phyloP scores from a whole-genome alignment of 2,329 filamentous ascomycete genomes.

The Paecilomyces variotii region DNA sequence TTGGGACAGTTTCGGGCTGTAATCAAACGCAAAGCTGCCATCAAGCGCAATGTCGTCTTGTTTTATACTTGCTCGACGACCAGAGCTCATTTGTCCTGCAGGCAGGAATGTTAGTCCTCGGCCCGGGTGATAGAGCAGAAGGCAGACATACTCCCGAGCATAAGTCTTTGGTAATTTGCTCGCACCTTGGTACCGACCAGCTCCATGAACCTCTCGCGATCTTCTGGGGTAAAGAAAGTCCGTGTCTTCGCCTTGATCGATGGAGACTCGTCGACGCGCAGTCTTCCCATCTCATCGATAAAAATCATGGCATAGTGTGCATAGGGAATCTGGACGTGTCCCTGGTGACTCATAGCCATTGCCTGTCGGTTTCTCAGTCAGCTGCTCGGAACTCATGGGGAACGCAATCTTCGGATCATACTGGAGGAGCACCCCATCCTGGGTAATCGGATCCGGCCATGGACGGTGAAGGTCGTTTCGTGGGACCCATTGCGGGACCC shows the following conservation, averaged over 20 bases:
- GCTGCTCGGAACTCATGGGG: not conserved
- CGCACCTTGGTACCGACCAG: slow-evolving; percentile 20
- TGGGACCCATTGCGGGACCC: not conserved
- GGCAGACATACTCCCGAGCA: slow-evolving; percentile 6
- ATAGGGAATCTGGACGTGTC: slow-evolving; percentile 21
- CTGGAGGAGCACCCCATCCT: slow-evolving; percentile 4
- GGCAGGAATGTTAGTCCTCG: not conserved
- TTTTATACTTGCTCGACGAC: not conserved
- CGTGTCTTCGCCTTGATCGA: slow-evolving; percentile 23
- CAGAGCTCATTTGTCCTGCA: not conserved
- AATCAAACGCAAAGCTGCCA: not conserved
- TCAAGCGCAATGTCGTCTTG: not conserved
- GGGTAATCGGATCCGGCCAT: not conserved
- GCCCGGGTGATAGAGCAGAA: not conserved
- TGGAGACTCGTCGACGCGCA: slow-evolving; percentile 24
- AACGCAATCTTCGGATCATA: not conserved
- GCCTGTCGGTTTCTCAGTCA: slow-evolving; percentile 11
- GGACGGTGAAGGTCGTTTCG: not conserved
- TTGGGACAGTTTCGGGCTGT: not conserved
- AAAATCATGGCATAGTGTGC: slow-evolving; percentile 30
- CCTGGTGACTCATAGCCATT: slow-evolving; percentile 17
- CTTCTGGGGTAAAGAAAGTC: slow-evolving; percentile 25
- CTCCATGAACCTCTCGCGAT: slow-evolving; percentile 28
- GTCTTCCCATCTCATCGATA: slow-evolving; percentile 23
- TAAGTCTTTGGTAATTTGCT: slow-evolving; percentile 18